These are phyloP conservation scores for Aquilaria yunnanensis DNA, from an alignment of 345 rosid genomes.

Conservation along the genomic window DNA sequence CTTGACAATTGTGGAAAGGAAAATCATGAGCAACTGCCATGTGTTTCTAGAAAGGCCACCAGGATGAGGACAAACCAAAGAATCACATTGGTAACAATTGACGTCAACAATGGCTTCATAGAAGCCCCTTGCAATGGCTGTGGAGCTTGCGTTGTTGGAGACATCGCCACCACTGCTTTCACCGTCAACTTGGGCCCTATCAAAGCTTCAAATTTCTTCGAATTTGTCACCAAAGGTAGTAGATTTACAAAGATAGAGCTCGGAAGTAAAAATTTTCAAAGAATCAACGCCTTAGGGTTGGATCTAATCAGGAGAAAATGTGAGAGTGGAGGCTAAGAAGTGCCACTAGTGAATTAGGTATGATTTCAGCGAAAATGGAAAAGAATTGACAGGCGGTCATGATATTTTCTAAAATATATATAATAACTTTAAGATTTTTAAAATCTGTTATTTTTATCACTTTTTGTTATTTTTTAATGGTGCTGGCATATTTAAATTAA, in stretches of 20 bases:
- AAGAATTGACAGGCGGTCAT: too few relatives aligned
- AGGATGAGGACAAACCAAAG: conserved; percentile 93
- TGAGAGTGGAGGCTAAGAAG: not conserved
- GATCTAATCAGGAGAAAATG: conserved; percentile 6
- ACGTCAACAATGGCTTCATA: conserved; percentile 73
- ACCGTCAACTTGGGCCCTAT: conserved; percentile 19
- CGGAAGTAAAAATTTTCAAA: conserved; percentile 17
- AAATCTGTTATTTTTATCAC: too few relatives aligned
- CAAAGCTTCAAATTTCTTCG: not conserved
- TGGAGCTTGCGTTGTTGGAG: conserved; percentile 32
- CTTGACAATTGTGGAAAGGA: conserved; percentile 95
- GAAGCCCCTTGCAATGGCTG: conserved; percentile 92
- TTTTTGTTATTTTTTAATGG: too few relatives aligned
- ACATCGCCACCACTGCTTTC: conserved; percentile 30
- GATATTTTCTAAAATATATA: too few relatives aligned
- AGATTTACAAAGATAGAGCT: conserved; percentile 15
- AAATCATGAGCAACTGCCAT: conserved; percentile 93
- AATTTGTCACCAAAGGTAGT: conserved; percentile 6
- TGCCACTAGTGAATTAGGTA: too few relatives aligned
- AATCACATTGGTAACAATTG: conserved; percentile 83
- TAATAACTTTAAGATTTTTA: too few relatives aligned
- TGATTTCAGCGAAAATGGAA: too few relatives aligned
- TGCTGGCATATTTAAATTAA: too few relatives aligned
- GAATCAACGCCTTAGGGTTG: conserved; percentile 18
- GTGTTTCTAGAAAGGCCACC: conserved; percentile 66